These are phyloP conservation scores for Kazachstania sp. DNA, from an alignment of 1,139 yeast genomes.

Conservation along the genomic window DNA sequence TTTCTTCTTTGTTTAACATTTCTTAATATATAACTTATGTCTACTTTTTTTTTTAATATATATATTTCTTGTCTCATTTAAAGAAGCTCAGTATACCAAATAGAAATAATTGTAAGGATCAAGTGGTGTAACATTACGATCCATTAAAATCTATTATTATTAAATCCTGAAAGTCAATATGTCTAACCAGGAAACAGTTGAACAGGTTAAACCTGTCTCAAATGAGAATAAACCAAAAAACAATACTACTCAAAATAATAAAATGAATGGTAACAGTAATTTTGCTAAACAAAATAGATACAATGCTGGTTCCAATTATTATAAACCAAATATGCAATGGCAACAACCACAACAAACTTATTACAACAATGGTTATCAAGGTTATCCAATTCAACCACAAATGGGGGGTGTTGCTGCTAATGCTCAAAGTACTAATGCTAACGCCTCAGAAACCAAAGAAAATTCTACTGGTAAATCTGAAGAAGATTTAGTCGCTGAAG, in stretches of 20 bases:
- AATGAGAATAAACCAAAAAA: not conserved
- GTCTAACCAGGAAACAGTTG: constrained; percentile 3
- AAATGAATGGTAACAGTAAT: not conserved
- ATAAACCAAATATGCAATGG: constrained; percentile 4
- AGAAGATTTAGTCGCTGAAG: constrained; percentile 2
- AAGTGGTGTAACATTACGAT: not conserved
- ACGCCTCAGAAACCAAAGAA: not conserved
- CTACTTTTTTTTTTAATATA: not conserved
- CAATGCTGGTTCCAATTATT: constrained; percentile 2
- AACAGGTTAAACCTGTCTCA: constrained; percentile 1
- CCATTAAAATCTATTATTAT: not conserved
- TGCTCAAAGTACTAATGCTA: constrained; percentile 3
- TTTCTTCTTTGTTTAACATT: not conserved
- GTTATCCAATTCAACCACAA: constrained; percentile 1
- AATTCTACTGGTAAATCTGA: not conserved
- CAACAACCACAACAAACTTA: not conserved
- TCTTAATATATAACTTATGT: not conserved
- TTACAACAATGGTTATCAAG: constrained; percentile 1
- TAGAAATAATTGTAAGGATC: not conserved
- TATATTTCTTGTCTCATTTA: not conserved
- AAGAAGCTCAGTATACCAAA: not conserved
- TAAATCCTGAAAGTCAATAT: constrained; percentile 1
- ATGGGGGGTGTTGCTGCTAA: not conserved
- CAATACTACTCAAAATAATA: not conserved
- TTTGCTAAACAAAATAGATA: constrained; percentile 1